Base-by-base conservation (phyloP, 1,284 basidiomycete genomes). In the Tilletia setariae region DNA sequence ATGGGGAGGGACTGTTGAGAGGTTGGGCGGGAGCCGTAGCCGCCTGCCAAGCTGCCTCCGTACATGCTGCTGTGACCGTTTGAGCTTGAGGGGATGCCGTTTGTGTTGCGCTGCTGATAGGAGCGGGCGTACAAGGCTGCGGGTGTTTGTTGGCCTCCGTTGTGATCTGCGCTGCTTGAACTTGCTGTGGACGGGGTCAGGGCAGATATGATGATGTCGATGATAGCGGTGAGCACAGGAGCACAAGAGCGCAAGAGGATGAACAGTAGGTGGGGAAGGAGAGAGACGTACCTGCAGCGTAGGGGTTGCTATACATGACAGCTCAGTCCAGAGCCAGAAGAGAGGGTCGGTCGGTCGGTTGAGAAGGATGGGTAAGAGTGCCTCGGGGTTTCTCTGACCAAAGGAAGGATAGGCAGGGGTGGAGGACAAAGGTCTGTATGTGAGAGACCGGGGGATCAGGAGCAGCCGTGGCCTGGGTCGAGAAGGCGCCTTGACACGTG, bases 221-320 rank as follows among this genome's bases (percentile, higher is more conserved):
- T 61, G 30, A 16, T 35, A 40, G 28, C n/a, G n/a, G n/a, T 61
- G 13, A 30, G 51, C 51, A 35, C 19, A 30, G 13, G 56, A n/a
- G n/a, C n/a, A n/a, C n/a, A n/a, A n/a, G 43, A 44, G 9, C 43
- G 43, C 43, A 35, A 61, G 56, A 53, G 46, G 16, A 3, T n/a
- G 56, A 15, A 35, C 28, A 32, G 28, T 13, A 28, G 23, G 21
- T 1, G n/a, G 53, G n/a, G 16, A 19, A 16, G 46, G 46, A 49
- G 21, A 25, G 51, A 25, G 3, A 53, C 56, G 19, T 19, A 61
- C 56, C 56, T 61, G 56, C 30, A 8, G 56, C 56, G 56, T 61
- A 61, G 7, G 25, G 56, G 30, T 61, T 40, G 6, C 56, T 61
- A n/a, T 61, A 61, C 56, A 61, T 61, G 56, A 30, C 56, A n/a